A percentile compares a stretch with the other conserved stretches of the same genome.
These are phyloP conservation scores for Farysia itapuensis DNA, from an alignment of 1,284 basidiomycete species.

Conservation along the genomic window DNA sequence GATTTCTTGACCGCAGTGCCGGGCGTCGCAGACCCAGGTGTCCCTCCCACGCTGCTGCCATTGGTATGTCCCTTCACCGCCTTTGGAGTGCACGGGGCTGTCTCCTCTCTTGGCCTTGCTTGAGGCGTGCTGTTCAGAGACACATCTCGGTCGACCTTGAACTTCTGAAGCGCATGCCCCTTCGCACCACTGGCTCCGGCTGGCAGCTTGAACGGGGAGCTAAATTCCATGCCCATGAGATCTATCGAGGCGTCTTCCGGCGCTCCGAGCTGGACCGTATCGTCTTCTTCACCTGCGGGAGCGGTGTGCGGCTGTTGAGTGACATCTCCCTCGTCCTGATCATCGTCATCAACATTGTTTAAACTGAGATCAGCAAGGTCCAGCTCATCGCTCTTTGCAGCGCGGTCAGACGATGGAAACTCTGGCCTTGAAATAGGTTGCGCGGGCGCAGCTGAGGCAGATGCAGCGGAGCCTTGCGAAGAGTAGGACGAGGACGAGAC, in stretches of 20 bases:
- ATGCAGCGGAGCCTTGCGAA: conserved; percentile 19
- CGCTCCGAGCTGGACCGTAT: conserved; percentile 36
- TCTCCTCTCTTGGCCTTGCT: too few species aligned
- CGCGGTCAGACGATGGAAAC: too few species aligned
- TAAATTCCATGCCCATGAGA: conserved; percentile 44
- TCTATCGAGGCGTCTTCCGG: conserved; percentile 43
- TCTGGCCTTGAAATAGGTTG: too few species aligned
- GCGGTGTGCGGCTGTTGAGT: conserved; percentile 7
- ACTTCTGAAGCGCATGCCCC: too few species aligned
- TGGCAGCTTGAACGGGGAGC: conserved; percentile 28
- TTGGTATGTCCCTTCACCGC: too few species aligned
- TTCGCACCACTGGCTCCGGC: not conserved
- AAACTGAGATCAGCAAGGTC: not conserved
- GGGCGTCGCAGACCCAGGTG: too few species aligned
- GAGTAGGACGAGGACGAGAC: conserved; percentile 28
- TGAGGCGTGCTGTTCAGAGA: too few species aligned
- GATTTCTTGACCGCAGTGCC: too few species aligned
- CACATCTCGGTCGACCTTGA: too few species aligned
- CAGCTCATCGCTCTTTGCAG: too few species aligned
- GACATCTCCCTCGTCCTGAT: conserved; percentile 15
- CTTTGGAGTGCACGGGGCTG: too few species aligned
- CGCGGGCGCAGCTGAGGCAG: not conserved
- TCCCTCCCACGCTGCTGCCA: too few species aligned
- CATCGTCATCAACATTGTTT: conserved; percentile 5
- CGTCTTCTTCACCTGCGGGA: conserved; percentile 13